These are phyloP conservation scores for Mariannaea elegans DNA, from an alignment of 2,329 filamentous ascomycete species.

Conservation along the genomic window DNA sequence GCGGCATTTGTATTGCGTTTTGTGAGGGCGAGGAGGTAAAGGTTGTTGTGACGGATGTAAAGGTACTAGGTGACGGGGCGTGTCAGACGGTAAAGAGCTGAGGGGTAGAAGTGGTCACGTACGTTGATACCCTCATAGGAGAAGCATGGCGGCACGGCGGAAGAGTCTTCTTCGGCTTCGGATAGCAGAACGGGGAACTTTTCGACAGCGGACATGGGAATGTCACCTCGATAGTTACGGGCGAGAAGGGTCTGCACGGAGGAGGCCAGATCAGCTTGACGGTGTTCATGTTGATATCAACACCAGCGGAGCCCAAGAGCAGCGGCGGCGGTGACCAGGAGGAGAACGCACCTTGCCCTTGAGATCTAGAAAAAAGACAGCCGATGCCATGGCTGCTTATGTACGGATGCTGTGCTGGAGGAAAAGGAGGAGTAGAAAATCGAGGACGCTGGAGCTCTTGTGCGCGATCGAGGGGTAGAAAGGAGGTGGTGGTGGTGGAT, in stretches of 20 bases:
- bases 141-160: slow-evolving; percentile 96
- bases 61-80: slow-evolving; percentile 73
- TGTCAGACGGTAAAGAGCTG: slow-evolving; percentile 28
- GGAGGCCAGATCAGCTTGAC: slow-evolving; percentile 35
- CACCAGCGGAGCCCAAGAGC: neutral
- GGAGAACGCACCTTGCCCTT: slow-evolving; percentile 88
- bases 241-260: slow-evolving; percentile 86
- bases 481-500: slow-evolving; percentile 34
- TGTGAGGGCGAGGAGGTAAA: slow-evolving; percentile 95
- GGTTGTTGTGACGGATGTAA: slow-evolving; percentile 99
- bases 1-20: slow-evolving; percentile 99
- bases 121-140: slow-evolving; percentile 99
- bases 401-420: slow-evolving; percentile 36
- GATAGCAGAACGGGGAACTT: slow-evolving; percentile 96
- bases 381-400: slow-evolving; percentile 82
- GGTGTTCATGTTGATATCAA: slow-evolving; percentile 1
- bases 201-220: slow-evolving; percentile 98
- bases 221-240: slow-evolving; percentile 97
- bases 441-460: slow-evolving; percentile 22
- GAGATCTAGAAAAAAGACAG: slow-evolving; percentile 97
- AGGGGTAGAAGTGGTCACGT: slow-evolving; percentile 48
- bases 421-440: slow-evolving; percentile 32
- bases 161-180: slow-evolving; percentile 99
- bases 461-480: slow-evolving; percentile 33
- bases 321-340: neutral